Percentiles rank a stretch among this genome's conserved stretches.
phyloP scores from a whole-genome alignment of 495 filamentous ascomycete genomes.

The Aspergillus sclerotiicarbonarius region DNA sequence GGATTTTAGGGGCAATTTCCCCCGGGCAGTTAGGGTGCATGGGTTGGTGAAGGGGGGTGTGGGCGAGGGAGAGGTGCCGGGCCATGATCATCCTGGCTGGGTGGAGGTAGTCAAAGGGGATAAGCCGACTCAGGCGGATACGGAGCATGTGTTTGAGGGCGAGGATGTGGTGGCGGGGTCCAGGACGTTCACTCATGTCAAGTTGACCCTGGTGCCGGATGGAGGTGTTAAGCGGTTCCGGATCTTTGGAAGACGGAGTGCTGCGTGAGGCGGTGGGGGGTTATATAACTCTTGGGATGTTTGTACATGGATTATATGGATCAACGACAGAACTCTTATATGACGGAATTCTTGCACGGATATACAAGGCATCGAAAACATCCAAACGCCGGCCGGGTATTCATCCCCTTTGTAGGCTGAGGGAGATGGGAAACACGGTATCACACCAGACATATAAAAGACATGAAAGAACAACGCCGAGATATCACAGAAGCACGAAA shows the following conservation, averaged over 20 bases:
- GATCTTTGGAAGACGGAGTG: slow-evolving; percentile 67
- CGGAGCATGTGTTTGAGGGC: slow-evolving; percentile 70
- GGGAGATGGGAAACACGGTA: no score
- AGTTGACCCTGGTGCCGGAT: slow-evolving; percentile 88
- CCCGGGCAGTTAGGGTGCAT: slow-evolving; percentile 64
- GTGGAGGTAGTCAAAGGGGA: slow-evolving; percentile 61
- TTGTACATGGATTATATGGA: no score
- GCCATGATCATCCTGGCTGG: slow-evolving; percentile 65
- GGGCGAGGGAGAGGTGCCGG: slow-evolving; percentile 52
- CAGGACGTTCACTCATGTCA: slow-evolving; percentile 71
- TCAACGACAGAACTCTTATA: no score
- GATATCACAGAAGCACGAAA: no score
- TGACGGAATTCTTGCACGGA: no score
- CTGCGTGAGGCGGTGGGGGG: neutral
- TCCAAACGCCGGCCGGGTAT: no score
- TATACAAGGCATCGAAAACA: no score
- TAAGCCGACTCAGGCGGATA: slow-evolving; percentile 70
- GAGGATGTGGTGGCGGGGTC: slow-evolving; percentile 35
- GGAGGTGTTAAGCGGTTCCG: slow-evolving; percentile 87
- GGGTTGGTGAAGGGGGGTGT: slow-evolving; percentile 59
- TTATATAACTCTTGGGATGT: no score
- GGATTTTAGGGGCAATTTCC: slow-evolving; percentile 89
- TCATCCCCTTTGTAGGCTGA: no score
- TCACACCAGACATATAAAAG: no score
- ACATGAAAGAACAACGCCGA: no score